Conservation (phyloP, 768 basidiomycete genomes). For the Pulveroboletus sp. region DNA sequence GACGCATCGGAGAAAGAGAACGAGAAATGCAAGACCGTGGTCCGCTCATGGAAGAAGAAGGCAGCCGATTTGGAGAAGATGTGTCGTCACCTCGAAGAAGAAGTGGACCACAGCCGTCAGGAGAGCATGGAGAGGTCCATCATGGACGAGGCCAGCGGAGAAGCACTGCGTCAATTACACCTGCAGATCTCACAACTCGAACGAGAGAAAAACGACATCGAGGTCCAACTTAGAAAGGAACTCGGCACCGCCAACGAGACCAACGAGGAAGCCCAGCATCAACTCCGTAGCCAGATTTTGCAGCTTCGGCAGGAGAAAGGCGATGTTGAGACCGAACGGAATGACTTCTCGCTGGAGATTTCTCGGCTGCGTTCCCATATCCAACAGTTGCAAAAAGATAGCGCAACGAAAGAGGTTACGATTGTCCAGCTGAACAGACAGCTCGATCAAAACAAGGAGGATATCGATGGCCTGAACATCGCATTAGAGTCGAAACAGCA, state of each 20-base stretch:
- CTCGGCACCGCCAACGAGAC: conserved; percentile 46
- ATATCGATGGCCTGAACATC: conserved; percentile 80
- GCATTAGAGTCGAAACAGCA: conserved; percentile 93
- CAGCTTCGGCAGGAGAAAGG: conserved; percentile 55
- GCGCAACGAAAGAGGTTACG: conserved; percentile 80
- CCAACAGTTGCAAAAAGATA: conserved; percentile 72
- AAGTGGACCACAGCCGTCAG: conserved; percentile 79
- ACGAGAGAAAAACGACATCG: conserved; percentile 53
- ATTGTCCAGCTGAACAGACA: conserved; percentile 69
- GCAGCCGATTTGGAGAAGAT: conserved; percentile 68
- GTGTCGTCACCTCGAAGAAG: conserved; percentile 71
- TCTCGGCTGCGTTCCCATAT: conserved; percentile 59
- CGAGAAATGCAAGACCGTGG: conserved; percentile 49
- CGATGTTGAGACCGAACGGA: conserved; percentile 52
- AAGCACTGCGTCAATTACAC: conserved; percentile 77
- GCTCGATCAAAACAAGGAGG: conserved; percentile 65
- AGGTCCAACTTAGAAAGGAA: conserved; percentile 11
- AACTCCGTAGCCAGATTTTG: conserved; percentile 72
- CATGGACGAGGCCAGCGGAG: conserved; percentile 79
- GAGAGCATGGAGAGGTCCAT: conserved; percentile 78
- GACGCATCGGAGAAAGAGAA: conserved; percentile 58
- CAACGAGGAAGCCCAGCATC: conserved; percentile 66
- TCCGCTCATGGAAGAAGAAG: conserved; percentile 71
- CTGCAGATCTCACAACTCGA: conserved; percentile 74
- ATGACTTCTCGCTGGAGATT: conserved; percentile 43